Conservation (phyloP, 352 stramenopile species). For the Blastocystis hominis region DNA sequence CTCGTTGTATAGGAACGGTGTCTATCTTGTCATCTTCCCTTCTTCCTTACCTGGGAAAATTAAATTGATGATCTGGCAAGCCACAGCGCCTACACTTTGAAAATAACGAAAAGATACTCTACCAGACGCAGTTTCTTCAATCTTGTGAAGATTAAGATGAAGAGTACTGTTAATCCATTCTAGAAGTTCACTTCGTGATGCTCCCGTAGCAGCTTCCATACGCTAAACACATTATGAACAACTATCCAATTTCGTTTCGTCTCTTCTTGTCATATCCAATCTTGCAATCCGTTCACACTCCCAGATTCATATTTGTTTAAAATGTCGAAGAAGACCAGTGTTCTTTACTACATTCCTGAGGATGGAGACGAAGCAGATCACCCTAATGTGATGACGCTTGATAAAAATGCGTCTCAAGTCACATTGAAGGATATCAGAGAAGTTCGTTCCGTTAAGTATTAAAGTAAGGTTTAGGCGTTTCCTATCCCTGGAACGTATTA, state of each 20-base stretch:
- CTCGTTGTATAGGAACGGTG: conserved; percentile 86
- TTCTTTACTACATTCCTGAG: conserved; percentile 61
- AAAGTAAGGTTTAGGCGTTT: conserved; percentile 54
- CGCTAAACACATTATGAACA: not conserved
- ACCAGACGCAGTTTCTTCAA: conserved; percentile 81
- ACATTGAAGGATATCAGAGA: conserved; percentile 50
- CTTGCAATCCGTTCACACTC: too few relatives aligned
- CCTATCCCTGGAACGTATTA: conserved; percentile 60
- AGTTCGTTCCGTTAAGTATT: not conserved
- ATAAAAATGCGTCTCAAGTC: conserved; percentile 6
- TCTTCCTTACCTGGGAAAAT: conserved; percentile 69
- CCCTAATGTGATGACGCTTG: conserved; percentile 59
- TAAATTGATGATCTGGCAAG: conserved; percentile 90
- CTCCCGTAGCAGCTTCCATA: conserved; percentile 11
- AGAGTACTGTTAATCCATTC: conserved; percentile 95
- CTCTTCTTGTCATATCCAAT: too few relatives aligned
- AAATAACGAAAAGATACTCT: not conserved
- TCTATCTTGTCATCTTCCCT: conserved; percentile 65
- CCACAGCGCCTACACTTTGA: conserved; percentile 79
- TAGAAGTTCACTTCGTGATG: conserved; percentile 75
- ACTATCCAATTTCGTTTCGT: too few relatives aligned
- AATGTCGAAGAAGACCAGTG: conserved; percentile 18
- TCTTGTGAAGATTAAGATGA: conserved; percentile 82
- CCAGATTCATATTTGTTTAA: not conserved
- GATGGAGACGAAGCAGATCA: conserved; percentile 60